A percentile compares a stretch with the other conserved stretches of the same genome.
Conservation (phyloP, 2,329 filamentous ascomycete species). For the Hirsutella thompsonii region DNA sequence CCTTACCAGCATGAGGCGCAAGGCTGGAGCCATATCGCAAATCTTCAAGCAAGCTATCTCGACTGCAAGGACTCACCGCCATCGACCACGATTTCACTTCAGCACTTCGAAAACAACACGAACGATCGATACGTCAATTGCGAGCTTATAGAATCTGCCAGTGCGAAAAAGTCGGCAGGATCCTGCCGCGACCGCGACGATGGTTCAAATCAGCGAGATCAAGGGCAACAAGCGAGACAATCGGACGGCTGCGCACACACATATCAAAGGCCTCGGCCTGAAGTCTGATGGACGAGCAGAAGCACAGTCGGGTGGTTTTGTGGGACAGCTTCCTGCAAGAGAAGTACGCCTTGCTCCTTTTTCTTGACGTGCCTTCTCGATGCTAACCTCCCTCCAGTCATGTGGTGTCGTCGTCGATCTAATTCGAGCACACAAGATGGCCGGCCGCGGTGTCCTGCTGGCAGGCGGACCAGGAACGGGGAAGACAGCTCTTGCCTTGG, state of each 20-base stretch:
- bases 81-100: neutral
- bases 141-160: too few species aligned
- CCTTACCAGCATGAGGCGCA: constrained; percentile 9
- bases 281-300: constrained; percentile 79
- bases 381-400: constrained; percentile 42
- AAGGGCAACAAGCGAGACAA: constrained; percentile 92
- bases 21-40: constrained; percentile 19
- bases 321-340: constrained; percentile 76
- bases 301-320: constrained; percentile 66
- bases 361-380: neutral
- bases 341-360: constrained; percentile 45
- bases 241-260: constrained; percentile 90
- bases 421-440: constrained; percentile 95
- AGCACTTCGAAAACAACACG: too few species aligned
- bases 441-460: constrained; percentile 81
- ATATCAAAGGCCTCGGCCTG: constrained; percentile 91
- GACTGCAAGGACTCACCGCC: neutral
- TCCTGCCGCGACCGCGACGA: constrained; percentile 28
- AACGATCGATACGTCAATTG: too few species aligned
- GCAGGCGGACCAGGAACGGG: constrained; percentile 92
- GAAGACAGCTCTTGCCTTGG: constrained; percentile 91
- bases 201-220: constrained; percentile 89
- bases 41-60: constrained; percentile 5
- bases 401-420: constrained; percentile 93
- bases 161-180: constrained; percentile 1